Percentiles rank a stretch among this genome's conserved stretches.
phyloP scores from a whole-genome alignment of 2,329 filamentous ascomycete genomes.

The Fusarium liriodendri region DNA sequence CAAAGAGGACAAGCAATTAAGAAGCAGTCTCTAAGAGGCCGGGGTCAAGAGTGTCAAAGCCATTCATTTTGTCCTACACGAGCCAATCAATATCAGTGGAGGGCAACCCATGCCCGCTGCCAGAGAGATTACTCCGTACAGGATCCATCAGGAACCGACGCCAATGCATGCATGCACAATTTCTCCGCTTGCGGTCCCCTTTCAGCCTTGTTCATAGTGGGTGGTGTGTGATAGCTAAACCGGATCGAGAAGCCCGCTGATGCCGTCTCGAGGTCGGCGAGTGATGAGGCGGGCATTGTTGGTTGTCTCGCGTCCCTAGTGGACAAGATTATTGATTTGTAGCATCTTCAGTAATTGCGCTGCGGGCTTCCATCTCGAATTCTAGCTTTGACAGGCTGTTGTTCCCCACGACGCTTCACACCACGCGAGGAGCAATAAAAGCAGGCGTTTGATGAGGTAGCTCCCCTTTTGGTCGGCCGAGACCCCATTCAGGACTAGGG shows the following conservation, averaged over 20 bases:
- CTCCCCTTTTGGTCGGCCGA: conserved; percentile 38
- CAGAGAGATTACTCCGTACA: conserved; percentile 18
- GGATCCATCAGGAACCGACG: not conserved
- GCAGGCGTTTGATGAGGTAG: conserved; percentile 41
- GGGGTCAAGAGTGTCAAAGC: conserved; percentile 15
- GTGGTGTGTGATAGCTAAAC: conserved; percentile 10
- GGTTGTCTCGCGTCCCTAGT: not conserved
- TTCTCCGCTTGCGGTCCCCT: conserved; percentile 18
- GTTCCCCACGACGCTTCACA: conserved; percentile 30
- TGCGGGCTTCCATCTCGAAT: conserved; percentile 13
- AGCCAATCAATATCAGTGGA: conserved; percentile 19
- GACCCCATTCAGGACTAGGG: conserved; percentile 28
- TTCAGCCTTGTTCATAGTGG: conserved; percentile 25
- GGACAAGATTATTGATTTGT: conserved; percentile 23
- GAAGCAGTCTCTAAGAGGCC: conserved; percentile 5
- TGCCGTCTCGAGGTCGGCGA: not conserved
- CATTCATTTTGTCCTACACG: conserved; percentile 3
- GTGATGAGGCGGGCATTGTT: not conserved
- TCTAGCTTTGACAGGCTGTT: conserved; percentile 34
- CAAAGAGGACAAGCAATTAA: conserved; percentile 24
- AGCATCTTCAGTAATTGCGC: conserved; percentile 18
- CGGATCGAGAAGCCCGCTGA: conserved; percentile 17
- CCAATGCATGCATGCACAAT: conserved; percentile 4
- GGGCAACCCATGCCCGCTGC: not conserved
- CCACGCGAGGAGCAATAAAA: conserved; percentile 29